Conservation (phyloP, 805 yeast genomes). For the Maudiozyma saulgeensis region DNA sequence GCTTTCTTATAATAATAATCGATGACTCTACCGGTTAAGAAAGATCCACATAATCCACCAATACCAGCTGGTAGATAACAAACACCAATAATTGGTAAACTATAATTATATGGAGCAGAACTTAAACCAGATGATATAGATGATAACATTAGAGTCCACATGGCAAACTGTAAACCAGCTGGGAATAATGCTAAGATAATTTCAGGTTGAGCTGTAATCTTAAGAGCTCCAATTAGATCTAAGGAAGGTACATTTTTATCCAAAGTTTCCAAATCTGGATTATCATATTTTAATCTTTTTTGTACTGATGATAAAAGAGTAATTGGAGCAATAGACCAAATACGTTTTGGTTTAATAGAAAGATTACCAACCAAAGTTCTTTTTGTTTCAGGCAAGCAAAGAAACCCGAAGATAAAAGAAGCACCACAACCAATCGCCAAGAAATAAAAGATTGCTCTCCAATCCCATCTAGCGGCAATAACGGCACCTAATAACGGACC, state of each 20-base stretch:
- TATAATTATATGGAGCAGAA: slow-evolving; percentile 38
- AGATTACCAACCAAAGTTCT: slow-evolving; percentile 67
- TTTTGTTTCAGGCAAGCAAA: slow-evolving; percentile 62
- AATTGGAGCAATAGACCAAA: slow-evolving; percentile 38
- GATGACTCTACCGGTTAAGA: slow-evolving; percentile 46
- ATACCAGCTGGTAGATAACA: slow-evolving; percentile 69
- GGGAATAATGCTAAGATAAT: slow-evolving; percentile 47
- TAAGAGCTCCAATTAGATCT: slow-evolving; percentile 33
- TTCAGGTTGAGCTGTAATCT: slow-evolving; percentile 36
- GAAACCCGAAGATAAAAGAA: slow-evolving; percentile 28
- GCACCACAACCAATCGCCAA: slow-evolving; percentile 53
- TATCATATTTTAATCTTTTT: slow-evolving; percentile 18
- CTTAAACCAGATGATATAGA: slow-evolving; percentile 49
- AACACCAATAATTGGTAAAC: slow-evolving; percentile 50
- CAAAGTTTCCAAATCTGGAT: slow-evolving; percentile 26
- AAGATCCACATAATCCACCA: slow-evolving; percentile 55
- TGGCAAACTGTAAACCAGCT: slow-evolving; percentile 50
- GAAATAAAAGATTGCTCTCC: slow-evolving; percentile 78
- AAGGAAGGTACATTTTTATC: slow-evolving; percentile 17
- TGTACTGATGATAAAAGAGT: slow-evolving; percentile 20
- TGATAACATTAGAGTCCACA: slow-evolving; percentile 63
- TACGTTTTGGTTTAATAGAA: slow-evolving; percentile 41
- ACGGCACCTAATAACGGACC: slow-evolving; percentile 57
- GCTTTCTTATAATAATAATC: slow-evolving; percentile 39
- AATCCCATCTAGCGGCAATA: slow-evolving; percentile 37